Evolutionary conservation across 768 basidiomycete species (phyloP).

Genomic region (Dentipellis fragilis): DNA sequence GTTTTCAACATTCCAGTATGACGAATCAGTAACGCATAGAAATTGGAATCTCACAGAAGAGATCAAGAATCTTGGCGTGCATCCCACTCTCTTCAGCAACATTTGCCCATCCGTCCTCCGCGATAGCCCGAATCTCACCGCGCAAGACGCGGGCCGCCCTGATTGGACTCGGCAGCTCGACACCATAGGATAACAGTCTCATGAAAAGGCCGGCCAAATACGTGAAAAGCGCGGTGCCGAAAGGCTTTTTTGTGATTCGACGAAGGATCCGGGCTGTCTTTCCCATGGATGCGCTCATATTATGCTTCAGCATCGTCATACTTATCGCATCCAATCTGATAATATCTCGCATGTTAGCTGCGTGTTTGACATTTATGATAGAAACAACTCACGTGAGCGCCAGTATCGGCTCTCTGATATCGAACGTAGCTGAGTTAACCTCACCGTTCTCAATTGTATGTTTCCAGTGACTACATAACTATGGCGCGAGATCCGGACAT

Average conservation of each 20-base stretch:
- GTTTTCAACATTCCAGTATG: background rate
- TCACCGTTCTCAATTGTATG: no score
- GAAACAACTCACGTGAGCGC: no score
- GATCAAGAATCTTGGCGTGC: background rate
- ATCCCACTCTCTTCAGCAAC: background rate
- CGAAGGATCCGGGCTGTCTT: background rate
- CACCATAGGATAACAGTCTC: background rate
- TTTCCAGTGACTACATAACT: no score
- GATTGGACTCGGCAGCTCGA: background rate
- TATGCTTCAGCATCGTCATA: background rate
- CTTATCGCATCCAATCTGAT: background rate
- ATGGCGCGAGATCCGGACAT: no score
- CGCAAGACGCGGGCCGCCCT: background rate
- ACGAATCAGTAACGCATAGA: background rate
- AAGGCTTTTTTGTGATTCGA: background rate
- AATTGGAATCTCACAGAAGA: background rate
- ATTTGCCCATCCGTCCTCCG: background rate
- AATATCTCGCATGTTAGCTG: no score
- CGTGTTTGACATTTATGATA: no score
- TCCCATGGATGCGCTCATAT: background rate
- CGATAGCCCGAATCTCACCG: background rate
- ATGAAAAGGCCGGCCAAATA: background rate
- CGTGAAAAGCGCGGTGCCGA: background rate
- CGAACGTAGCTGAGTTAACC: no score
- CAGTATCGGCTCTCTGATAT: no score